These are phyloP conservation scores for Butyriboletus appendiculatus DNA, from an alignment of 1,284 basidiomycete species.

Conservation along the genomic window DNA sequence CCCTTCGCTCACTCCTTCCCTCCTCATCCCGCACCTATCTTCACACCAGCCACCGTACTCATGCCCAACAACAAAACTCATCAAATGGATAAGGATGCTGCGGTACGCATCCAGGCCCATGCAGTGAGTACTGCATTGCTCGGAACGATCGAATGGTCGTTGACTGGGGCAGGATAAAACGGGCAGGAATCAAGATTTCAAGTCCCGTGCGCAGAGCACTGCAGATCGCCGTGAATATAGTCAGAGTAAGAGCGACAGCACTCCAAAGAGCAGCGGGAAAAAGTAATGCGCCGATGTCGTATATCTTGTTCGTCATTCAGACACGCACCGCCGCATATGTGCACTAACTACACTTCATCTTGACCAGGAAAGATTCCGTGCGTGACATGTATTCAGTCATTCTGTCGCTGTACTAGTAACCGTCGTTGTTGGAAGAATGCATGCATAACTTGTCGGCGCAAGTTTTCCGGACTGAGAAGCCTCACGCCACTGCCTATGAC, in stretches of 20 bases:
- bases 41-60: background rate
- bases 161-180: conserved; percentile 8
- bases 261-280: background rate
- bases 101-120: conserved; percentile 12
- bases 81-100: conserved; percentile 10
- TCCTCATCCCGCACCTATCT: background rate
- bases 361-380: background rate
- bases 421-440: background rate
- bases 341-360: background rate
- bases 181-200: conserved; percentile 8
- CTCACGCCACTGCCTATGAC: too few relatives aligned
- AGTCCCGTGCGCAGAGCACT: conserved; percentile 11
- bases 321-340: background rate
- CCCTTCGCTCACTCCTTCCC: too few relatives aligned
- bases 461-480: too few relatives aligned
- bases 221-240: conserved; percentile 3
- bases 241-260: background rate
- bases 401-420: background rate
- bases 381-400: background rate
- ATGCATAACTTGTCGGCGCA: background rate
- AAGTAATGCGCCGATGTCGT: background rate
- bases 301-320: background rate
- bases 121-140: conserved; percentile 7
- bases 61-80: conserved; percentile 3
- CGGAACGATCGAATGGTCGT: background rate